Evolutionary conservation across 208 protist genomes (phyloP), one percentile per base, ranked within the genome.

Genomic region (Acanthamoeba castellanii): DNA sequence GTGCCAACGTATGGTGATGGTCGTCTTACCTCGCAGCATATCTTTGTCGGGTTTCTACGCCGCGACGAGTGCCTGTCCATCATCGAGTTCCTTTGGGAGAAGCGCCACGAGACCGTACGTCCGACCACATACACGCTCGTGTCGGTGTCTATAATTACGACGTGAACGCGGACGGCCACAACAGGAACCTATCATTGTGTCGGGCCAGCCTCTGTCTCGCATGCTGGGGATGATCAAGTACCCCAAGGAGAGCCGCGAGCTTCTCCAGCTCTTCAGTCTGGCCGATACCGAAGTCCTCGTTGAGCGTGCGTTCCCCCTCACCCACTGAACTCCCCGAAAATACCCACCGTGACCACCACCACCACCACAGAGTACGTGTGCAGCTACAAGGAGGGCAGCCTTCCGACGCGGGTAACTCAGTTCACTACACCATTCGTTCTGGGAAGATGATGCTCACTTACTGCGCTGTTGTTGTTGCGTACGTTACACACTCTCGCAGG

Each of bases 201-300:
- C 84, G 3, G 84, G 84, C 7, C 50, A 90, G 32, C 84, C 84
- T 11, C n/a, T 90, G 14, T 30, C 84, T 2, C 84, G 59, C 30
- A 90, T 90, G 84, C 59, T 90, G 42, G 84, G 84, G 13, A 61
- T 72, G 55, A 70, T 90, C 55, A 90, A 90, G 57, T 90, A 90
- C 25, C 84, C 84, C 45, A 90, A 90, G 59, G 84, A 90, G 59
- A 61, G 57, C 32, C 55, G 57, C 14, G 84, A 61, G 30, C 59
- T 90, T 20, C 50, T 37, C 55, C 52, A 90, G 52, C 2, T 47
- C n/a, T 90, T 84, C 76, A 47, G 18, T 4, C 30, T 90, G 84
- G 20, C 84, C 5, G 42, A 70, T 25, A 50, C 59, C 59, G 84
- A 70, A 68, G 84, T 90, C 47, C 84, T 90, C 30, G 84, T 90